Evolutionary conservation across 2,329 filamentous ascomycete species (phyloP), one percentile per base, ranked within the genome.

Genomic region (Hypoxylon sp.): DNA sequence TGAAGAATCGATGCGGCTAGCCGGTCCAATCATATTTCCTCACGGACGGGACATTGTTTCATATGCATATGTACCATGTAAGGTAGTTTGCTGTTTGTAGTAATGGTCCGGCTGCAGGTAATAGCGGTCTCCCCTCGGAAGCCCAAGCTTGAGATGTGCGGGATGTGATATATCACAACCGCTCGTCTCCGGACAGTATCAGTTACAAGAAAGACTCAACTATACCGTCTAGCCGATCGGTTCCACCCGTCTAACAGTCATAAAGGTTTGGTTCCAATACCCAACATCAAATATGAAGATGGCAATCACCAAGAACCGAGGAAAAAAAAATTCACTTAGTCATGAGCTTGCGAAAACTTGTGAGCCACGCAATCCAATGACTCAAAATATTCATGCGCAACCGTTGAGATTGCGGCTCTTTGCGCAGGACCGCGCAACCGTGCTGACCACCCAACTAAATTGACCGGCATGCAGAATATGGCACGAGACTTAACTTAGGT

Each of bases 401-500:
- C 45, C 13, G 63, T 48, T 66, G 58, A 48, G 38, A 21, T 43
- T 66, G 63, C 58, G 59, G 63, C 63, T 67, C 52, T 56, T 59
- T 13, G 36, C 50, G 25, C 25, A 45, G 21, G 30, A 60, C 34
- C 21, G 46, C 43, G 51, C 32, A 23, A n/a, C 56, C 19, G 10
- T 58, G 63, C 60, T 61, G 60, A 69, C 60, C 56, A 61, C 60
- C 62, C 63, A 50, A 57, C 32, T 23, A 43, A 34, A 60, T 43
- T 45, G 11, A 45, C 49, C 56, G 34, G 32, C 63, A 64, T 69
- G 60, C 52, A 67, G 46, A 57, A 49, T 43, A 50, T 55, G 51
- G 52, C 63, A 66, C 66, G 66, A 69, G 63, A 69, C 63, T 50
- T 51, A 25, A 46, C 41, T 64, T 50, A 58, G 53, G 48, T 64